These are phyloP conservation scores for Lobosporangium transversale DNA, from an alignment of 192 early-diverging fungal species.

Conservation along the genomic window DNA sequence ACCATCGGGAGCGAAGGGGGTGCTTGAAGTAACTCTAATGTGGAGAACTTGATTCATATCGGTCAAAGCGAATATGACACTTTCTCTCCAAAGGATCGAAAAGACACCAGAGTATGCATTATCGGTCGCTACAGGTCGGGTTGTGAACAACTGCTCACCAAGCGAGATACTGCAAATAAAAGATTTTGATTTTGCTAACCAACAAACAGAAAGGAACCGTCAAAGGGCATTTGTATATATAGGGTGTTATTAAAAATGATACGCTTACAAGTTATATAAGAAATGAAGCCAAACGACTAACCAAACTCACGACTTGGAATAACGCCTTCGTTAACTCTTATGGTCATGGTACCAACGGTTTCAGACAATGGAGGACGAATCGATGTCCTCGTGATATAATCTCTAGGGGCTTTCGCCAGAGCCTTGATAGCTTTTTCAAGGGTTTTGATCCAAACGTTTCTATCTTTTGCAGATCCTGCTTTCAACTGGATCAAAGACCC, in stretches of 20 bases:
- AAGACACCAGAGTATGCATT: constrained; percentile 25
- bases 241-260: too few relatives aligned
- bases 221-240: neutral
- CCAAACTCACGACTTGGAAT: constrained; percentile 36
- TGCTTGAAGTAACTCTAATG: constrained; percentile 33
- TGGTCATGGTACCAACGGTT: constrained; percentile 40
- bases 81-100: constrained; percentile 37
- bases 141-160: constrained; percentile 32
- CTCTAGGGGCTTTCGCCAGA: constrained; percentile 30
- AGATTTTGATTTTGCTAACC: constrained; percentile 35
- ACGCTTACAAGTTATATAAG: too few relatives aligned
- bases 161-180: constrained; percentile 29
- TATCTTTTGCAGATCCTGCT: constrained; percentile 16
- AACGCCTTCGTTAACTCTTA: constrained; percentile 18
- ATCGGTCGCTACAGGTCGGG: constrained; percentile 3
- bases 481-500: constrained; percentile 28
- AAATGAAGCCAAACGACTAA: too few relatives aligned
- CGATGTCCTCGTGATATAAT: constrained; percentile 38
- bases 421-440: constrained; percentile 31
- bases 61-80: constrained; percentile 36
- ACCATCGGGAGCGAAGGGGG: constrained; percentile 41
- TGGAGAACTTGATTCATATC: constrained; percentile 21
- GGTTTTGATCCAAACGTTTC: constrained; percentile 13
- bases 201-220: neutral
- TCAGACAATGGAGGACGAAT: constrained; percentile 35